These are phyloP conservation scores for Paracamarosporium sp. DNA, from an alignment of 2,329 filamentous ascomycete species.

Conservation along the genomic window DNA sequence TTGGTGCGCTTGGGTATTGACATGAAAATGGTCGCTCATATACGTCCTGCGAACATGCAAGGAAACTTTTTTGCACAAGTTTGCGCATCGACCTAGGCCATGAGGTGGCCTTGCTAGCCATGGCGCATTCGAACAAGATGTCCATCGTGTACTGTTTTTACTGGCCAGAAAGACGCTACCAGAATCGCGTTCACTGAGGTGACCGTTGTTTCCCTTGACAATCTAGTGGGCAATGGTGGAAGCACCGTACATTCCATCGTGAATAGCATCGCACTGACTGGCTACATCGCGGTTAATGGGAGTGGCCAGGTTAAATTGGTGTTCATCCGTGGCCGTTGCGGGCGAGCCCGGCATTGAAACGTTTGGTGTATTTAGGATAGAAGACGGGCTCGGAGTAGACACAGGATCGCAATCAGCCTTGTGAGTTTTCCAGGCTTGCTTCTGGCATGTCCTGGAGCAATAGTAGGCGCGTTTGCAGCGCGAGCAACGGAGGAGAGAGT, in stretches of 20 bases:
- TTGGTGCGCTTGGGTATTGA: not conserved
- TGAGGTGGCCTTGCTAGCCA: not conserved
- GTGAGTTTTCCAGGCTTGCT: constrained; percentile 59
- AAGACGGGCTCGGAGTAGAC: constrained; percentile 30
- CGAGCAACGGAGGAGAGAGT: constrained; percentile 47
- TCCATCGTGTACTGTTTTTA: not conserved
- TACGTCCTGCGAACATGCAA: constrained; percentile 1
- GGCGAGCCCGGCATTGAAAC: constrained; percentile 28
- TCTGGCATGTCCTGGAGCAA: constrained; percentile 62
- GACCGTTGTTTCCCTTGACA: too few species aligned
- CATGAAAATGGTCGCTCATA: not conserved
- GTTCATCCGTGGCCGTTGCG: constrained; percentile 1
- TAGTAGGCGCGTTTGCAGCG: constrained; percentile 57
- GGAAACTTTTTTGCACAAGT: not conserved
- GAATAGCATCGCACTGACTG: not conserved
- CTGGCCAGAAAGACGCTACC: not conserved
- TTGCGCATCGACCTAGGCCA: not conserved
- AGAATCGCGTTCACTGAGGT: not conserved
- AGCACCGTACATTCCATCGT: not conserved
- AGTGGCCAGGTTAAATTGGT: not conserved
- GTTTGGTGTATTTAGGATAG: constrained; percentile 32
- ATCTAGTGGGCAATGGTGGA: not conserved
- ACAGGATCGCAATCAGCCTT: constrained; percentile 51
- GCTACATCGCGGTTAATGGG: not conserved
- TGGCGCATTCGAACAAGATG: not conserved